Evolutionary conservation across 2,329 filamentous ascomycete species (phyloP).

Genomic region (Sarocladium kiliense): DNA sequence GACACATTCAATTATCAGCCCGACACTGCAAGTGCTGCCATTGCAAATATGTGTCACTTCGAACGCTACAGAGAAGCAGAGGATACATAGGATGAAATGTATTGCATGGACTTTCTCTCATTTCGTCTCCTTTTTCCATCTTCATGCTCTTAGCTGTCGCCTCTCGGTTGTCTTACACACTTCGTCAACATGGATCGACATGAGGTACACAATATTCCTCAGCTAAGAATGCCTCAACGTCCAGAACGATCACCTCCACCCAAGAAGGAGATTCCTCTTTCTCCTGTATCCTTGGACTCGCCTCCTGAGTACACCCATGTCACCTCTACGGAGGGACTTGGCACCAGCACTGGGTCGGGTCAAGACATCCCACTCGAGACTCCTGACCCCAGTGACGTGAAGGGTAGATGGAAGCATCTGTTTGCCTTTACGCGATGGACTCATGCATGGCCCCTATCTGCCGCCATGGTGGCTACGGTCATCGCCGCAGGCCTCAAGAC

Average conservation of each 20-base stretch:
- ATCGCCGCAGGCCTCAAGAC: conserved; percentile 60
- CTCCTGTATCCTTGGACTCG: neutral
- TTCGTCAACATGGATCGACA: neutral
- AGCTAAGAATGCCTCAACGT: neutral
- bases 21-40: neutral
- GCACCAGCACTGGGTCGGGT: neutral
- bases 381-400: neutral
- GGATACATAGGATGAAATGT: too few relatives aligned
- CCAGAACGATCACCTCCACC: neutral
- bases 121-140: too few relatives aligned
- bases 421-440: conserved; percentile 66
- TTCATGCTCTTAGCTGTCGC: too few relatives aligned
- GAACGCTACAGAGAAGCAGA: too few relatives aligned
- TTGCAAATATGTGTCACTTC: too few relatives aligned
- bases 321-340: neutral
- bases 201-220: neutral
- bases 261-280: neutral
- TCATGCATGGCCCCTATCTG: conserved; percentile 50
- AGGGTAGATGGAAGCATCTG: conserved; percentile 39
- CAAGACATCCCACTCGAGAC: neutral
- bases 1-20: neutral
- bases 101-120: too few relatives aligned
- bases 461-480: conserved; percentile 52
- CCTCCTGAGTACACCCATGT: neutral
- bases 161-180: too few relatives aligned